Evolutionary conservation across 2,329 filamentous ascomycete genomes (phyloP), one percentile per base, ranked within the genome.

Genomic region (Pseudogymnoascus sp.): DNA sequence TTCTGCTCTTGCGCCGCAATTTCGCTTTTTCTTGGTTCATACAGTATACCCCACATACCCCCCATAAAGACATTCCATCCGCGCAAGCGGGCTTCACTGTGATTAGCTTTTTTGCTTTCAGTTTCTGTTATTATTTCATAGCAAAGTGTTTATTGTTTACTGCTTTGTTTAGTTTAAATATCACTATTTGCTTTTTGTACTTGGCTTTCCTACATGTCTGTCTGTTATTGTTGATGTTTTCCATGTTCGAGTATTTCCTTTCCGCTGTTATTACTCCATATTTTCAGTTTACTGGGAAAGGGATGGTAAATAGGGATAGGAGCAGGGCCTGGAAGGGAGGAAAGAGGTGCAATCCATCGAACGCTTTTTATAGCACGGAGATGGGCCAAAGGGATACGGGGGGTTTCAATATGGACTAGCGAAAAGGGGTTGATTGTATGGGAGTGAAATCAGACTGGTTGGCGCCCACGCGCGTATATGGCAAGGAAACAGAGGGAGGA

Each of bases 21-120:
- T 52, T 10, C 45, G 45, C 15, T 31, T 31, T 7, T 52, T 29
- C 5, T 1, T 8, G 7, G 27, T 31, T 31, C 8, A 52, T 52
- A 21, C 21, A 21, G 21, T 21, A 52, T 52, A 52, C 13, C 13
- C 42, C 25, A 21, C 39, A 21, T 25, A 21, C 45, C 45, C 42
- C 27, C 45, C 45, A 29, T 52, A 52, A 52, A 52, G 45, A 52
- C 45, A 52, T 52, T 31, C 45, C 45, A 52, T 52, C 45, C 45
- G 45, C 45, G 45, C 45, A 15, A 52, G 45, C 45, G 45, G 45
- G 45, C 45, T 52, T 52, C 45, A 31, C 45, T 52, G 45, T 52
- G 45, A 52, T 52, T 52, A 52, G 13, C 45, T 52, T 52, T 42
- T 52, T 52, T 31, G 21, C 21, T 21, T 21, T 21, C 21, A 21